These are phyloP conservation scores for Amaranthus hypochondriacus DNA, from an alignment of 148 eudicot genomes.

Conservation along the genomic window DNA sequence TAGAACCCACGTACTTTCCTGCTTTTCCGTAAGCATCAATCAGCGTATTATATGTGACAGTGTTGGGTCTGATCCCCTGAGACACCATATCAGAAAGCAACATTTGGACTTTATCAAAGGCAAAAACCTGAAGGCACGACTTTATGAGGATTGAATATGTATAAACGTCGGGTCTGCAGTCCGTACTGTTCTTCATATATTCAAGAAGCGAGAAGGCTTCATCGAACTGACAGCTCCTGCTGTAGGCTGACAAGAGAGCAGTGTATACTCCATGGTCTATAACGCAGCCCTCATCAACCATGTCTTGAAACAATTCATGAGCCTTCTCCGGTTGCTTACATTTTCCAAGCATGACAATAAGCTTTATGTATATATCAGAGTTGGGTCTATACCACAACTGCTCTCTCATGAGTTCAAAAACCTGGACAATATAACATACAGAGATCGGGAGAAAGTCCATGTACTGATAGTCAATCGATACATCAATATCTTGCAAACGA, in stretches of 20 bases:
- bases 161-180: slow-evolving; percentile 73
- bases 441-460: neutral
- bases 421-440: slow-evolving; percentile 36
- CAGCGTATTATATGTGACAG: slow-evolving; percentile 80
- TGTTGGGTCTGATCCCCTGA: slow-evolving; percentile 73
- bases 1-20: slow-evolving; percentile 44
- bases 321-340: slow-evolving; percentile 90
- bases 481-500: neutral
- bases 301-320: slow-evolving; percentile 51
- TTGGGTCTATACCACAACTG: slow-evolving; percentile 90
- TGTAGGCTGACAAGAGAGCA: slow-evolving; percentile 84
- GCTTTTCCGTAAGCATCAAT: slow-evolving; percentile 87
- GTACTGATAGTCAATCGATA: neutral
- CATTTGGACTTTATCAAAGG: slow-evolving; percentile 53
- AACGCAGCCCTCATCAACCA: slow-evolving; percentile 84
- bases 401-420: slow-evolving; percentile 79
- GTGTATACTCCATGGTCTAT: slow-evolving; percentile 68
- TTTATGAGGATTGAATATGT: slow-evolving; percentile 83
- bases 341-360: slow-evolving; percentile 93
- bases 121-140: slow-evolving; percentile 64
- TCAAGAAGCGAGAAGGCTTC: slow-evolving; percentile 73
- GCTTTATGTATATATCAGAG: slow-evolving; percentile 66
- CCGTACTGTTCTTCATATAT: slow-evolving; percentile 57
- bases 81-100: slow-evolving; percentile 75
- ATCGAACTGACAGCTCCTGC: slow-evolving; percentile 70